Conservation (phyloP, 371 early-diverging fungal genomes). For the Mortierella sp. region DNA sequence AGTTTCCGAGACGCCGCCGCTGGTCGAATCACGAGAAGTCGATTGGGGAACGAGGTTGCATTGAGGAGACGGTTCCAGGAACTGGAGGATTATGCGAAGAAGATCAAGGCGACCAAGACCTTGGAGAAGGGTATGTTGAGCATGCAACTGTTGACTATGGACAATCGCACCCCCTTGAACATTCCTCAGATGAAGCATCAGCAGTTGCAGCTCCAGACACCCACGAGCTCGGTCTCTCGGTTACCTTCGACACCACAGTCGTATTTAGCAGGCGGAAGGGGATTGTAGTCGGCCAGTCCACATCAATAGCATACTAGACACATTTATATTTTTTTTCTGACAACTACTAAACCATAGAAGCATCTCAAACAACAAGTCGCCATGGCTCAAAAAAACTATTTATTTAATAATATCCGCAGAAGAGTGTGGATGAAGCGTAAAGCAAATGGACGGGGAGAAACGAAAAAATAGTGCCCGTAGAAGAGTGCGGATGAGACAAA, state of each 20-base stretch:
- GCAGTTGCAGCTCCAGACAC: not conserved
- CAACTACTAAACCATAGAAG: no score
- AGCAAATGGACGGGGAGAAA: no score
- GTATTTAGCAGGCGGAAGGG: not conserved
- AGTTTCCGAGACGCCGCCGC: conserved; percentile 36
- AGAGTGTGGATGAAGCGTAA: no score
- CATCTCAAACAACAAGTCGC: no score
- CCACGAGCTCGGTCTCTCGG: not conserved
- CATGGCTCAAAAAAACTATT: no score
- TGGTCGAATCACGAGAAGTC: conserved; percentile 18
- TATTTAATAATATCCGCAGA: no score
- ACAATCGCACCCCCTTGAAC: not conserved
- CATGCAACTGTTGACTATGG: not conserved
- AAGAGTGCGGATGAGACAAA: no score
- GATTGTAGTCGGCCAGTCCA: not conserved
- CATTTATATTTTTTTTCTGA: no score
- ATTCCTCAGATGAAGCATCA: not conserved
- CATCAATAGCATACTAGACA: not conserved
- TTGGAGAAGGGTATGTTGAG: conserved; percentile 22
- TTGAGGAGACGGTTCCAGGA: conserved; percentile 21
- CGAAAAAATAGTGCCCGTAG: no score
- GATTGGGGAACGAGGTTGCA: conserved; percentile 23
- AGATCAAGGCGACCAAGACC: conserved; percentile 14
- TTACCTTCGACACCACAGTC: not conserved
- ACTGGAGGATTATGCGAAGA: conserved; percentile 27